These are phyloP conservation scores for Erythrophleum ivorense DNA, from an alignment of 331 rosid species.

Conservation along the genomic window DNA sequence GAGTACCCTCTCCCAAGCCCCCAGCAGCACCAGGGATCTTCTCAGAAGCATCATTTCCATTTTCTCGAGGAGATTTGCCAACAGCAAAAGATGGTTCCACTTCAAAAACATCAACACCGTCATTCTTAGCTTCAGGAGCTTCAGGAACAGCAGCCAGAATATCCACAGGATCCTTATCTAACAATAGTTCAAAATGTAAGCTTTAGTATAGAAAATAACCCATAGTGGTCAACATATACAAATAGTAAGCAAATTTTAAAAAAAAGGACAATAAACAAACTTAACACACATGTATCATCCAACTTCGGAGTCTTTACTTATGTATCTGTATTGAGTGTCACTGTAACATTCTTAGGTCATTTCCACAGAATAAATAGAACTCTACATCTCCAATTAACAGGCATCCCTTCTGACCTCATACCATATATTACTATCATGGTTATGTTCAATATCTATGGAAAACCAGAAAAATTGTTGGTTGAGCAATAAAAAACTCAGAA, in stretches of 20 bases:
- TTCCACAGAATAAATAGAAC: neutral
- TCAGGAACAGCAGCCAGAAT: conserved; percentile 51
- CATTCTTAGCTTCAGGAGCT: conserved; percentile 48
- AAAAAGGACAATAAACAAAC: neutral
- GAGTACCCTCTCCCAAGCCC: conserved; percentile 91
- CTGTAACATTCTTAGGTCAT: neutral
- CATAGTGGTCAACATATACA: neutral
- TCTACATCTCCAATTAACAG: neutral
- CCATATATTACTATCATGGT: neutral
- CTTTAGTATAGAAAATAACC: conserved; percentile 19
- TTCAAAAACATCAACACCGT: conserved; percentile 47
- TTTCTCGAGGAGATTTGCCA: conserved; percentile 70
- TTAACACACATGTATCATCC: neutral
- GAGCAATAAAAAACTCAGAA: neutral
- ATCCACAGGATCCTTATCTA: conserved; percentile 47
- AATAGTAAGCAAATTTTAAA: neutral
- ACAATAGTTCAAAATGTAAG: conserved; percentile 1
- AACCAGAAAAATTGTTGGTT: neutral
- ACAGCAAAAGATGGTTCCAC: conserved; percentile 64
- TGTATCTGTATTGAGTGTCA: neutral
- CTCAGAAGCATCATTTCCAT: conserved; percentile 53
- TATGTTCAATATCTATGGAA: neutral
- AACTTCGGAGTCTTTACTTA: neutral
- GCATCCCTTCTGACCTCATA: neutral
- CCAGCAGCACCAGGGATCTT: conserved; percentile 52